Percentiles rank a stretch among this genome's conserved stretches.
Evolutionary conservation across 352 stramenopile species (phyloP).

Genomic region (Pythium vanterpoolii): DNA sequence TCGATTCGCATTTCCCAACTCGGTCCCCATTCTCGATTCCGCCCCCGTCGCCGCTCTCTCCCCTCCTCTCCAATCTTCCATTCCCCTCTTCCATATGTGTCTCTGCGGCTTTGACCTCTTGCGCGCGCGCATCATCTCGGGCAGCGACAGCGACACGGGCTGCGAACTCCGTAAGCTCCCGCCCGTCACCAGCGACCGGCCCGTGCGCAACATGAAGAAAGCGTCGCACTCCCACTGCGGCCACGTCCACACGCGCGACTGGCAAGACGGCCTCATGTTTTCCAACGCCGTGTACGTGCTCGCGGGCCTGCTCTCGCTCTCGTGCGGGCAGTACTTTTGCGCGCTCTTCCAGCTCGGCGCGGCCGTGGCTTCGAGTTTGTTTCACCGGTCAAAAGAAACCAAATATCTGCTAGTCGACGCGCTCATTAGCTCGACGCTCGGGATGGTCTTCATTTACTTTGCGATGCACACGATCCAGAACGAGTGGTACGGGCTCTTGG

Average conservation of each 20-base stretch:
- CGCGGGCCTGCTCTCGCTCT: slow-evolving; percentile 64
- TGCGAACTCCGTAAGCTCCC: slow-evolving; percentile 36
- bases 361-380: slow-evolving; percentile 67
- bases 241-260: slow-evolving; percentile 48
- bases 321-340: slow-evolving; percentile 71
- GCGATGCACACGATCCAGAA: slow-evolving; percentile 61
- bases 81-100: slow-evolving; percentile 28
- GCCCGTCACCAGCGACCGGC: slow-evolving; percentile 21
- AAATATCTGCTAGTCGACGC: slow-evolving; percentile 77
- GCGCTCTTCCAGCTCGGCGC: slow-evolving; percentile 65
- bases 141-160: slow-evolving; percentile 18
- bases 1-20: neutral
- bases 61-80: neutral
- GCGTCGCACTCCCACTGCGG: slow-evolving; percentile 31
- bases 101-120: slow-evolving; percentile 29
- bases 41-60: neutral
- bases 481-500: slow-evolving; percentile 74
- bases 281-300: slow-evolving; percentile 78
- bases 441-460: slow-evolving; percentile 66
- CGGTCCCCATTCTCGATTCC: too few species aligned
- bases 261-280: slow-evolving; percentile 78
- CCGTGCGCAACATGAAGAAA: slow-evolving; percentile 35
- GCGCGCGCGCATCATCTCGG: slow-evolving; percentile 17
- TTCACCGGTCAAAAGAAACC: slow-evolving; percentile 82
- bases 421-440: slow-evolving; percentile 71